Base-by-base conservation (phyloP, 2,329 filamentous ascomycete species). In the Chrysoporthe puriensis region DNA sequence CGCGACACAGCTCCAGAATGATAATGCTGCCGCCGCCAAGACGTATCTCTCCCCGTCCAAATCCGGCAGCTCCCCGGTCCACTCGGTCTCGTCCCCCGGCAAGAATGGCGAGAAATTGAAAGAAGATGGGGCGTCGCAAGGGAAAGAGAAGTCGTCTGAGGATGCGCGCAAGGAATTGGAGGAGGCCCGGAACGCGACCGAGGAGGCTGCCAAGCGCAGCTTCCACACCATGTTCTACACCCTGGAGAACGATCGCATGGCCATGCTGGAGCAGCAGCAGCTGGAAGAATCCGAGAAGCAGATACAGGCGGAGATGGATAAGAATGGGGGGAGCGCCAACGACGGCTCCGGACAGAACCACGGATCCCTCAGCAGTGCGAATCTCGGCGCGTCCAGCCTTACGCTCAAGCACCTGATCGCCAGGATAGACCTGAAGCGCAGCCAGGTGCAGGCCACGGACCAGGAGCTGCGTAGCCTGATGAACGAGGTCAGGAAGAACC, bases 361-460 rank as follows among this genome's bases (percentile, higher is more conserved):
- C 75, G 95, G 96, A 64, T 94, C 94, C 44, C 85, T 99, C 67
- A 97, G 94, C 77, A 97, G 89, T 77, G 93, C 95, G 65, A 98
- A 99, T 78, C 86, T 99, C 14, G 96, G 96, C 76, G 94, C 96
- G 63, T 98, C 96, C 3, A 98, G 94, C 78, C 83, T 99, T 71
- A 98, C 96, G 4, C 84, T 99, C 66, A 99, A 99, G 80, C 95
- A 99, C 79, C 88, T 99, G 70, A 98, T 99, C 76, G 93, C 94
- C 54, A 89, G 94, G 66, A 97, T 99, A 76, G 96, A 99, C 78
- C 88, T 92, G 79, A 96, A 97, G 81, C 90, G 96, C 75, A 90
- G 93, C 72, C 89, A 93, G 81, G 95, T 99, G 63, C 88, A 90
- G 77, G 95, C 96, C 21, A 97, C 94, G 1, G 96, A 99, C 81